phyloP scores from a whole-genome alignment of 164 flowering plant genomes.

The Vitis riparia region DNA sequence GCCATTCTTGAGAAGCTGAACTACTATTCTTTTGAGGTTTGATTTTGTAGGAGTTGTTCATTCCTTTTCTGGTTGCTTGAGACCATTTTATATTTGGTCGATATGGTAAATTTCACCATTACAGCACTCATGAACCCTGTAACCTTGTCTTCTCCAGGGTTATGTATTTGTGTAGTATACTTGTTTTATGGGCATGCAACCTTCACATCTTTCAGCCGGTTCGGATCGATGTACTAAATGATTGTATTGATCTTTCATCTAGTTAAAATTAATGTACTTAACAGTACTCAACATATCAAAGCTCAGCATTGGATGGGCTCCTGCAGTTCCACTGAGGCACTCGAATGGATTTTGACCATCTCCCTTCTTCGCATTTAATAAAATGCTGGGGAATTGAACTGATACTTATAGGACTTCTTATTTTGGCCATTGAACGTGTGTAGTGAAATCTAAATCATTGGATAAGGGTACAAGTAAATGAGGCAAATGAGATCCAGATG shows the following conservation, averaged over 20 bases:
- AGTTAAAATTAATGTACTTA: too few species aligned
- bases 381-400: too few species aligned
- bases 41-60: too few species aligned
- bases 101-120: conserved; percentile 1
- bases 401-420: too few species aligned
- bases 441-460: background rate
- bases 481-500: too few species aligned
- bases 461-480: background rate
- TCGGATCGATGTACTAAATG: background rate
- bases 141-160: background rate
- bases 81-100: background rate
- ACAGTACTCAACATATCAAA: too few species aligned
- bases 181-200: conserved; percentile 1
- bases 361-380: too few species aligned
- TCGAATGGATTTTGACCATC: too few species aligned
- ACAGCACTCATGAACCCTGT: background rate
- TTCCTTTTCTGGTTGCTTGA: conserved; percentile 11
- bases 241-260: background rate
- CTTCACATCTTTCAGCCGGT: background rate
- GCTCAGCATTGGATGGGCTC: too few species aligned
- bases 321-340: too few species aligned
- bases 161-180: conserved; percentile 13
- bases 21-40: too few species aligned
- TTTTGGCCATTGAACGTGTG: background rate
- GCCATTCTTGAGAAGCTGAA: background rate